These are phyloP conservation scores for Botryotinia narcissicola DNA, from an alignment of 2,329 filamentous ascomycete species.

Conservation along the genomic window DNA sequence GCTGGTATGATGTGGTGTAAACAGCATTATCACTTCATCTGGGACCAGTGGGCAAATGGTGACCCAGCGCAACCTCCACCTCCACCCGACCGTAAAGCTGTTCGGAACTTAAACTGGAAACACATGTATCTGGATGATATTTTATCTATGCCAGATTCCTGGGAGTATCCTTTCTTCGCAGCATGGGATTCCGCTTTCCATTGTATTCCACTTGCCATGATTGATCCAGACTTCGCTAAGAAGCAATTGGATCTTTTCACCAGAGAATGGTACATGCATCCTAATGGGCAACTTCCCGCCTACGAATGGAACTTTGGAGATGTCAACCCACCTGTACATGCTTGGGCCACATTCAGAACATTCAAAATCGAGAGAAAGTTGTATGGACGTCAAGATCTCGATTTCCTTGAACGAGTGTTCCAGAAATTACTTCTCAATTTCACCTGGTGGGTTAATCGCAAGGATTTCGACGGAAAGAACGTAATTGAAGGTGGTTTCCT, in stretches of 20 bases:
- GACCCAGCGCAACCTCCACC: conserved; percentile 87
- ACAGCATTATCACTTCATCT: conserved; percentile 94
- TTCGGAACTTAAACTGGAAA: conserved; percentile 89
- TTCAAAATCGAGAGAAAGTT: conserved; percentile 99
- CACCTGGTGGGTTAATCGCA: conserved; percentile 99
- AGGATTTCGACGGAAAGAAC: conserved; percentile 92
- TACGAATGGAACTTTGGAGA: conserved; percentile 98
- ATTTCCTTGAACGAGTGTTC: conserved; percentile 94
- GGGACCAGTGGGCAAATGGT: conserved; percentile 97
- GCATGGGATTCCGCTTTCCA: conserved; percentile 98
- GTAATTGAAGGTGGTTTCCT: conserved; percentile 96
- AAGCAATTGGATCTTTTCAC: conserved; percentile 96
- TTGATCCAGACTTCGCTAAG: conserved; percentile 96
- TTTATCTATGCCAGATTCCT: conserved; percentile 95
- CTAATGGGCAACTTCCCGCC: conserved; percentile 90
- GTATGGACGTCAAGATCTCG: conserved; percentile 90
- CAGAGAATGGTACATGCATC: conserved; percentile 98
- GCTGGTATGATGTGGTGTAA: conserved; percentile 99
- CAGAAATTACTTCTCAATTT: conserved; percentile 96
- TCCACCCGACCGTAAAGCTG: conserved; percentile 71
- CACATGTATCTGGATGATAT: conserved; percentile 95
- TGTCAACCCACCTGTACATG: conserved; percentile 94
- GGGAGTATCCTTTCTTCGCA: conserved; percentile 98
- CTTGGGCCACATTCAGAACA: conserved; percentile 90
- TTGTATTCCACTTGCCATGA: conserved; percentile 93